These are phyloP conservation scores for Suillus discolor DNA, from an alignment of 768 basidiomycete species.

Conservation along the genomic window DNA sequence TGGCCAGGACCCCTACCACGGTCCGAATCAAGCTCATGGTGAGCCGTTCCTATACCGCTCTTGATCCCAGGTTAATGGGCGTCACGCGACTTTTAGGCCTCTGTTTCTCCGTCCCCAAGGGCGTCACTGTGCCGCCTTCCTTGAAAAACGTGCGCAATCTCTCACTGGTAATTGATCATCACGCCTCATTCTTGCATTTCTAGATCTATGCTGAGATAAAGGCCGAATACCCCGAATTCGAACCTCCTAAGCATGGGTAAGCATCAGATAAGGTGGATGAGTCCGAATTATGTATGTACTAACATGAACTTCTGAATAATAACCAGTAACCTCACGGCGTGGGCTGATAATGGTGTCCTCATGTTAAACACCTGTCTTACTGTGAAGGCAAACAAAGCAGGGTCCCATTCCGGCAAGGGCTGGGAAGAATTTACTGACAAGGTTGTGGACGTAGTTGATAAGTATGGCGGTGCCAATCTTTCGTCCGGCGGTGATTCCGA, in stretches of 20 bases:
- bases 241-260: conserved; percentile 82
- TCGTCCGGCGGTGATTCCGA: conserved; percentile 37
- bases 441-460: conserved; percentile 77
- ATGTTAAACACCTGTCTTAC: conserved; percentile 93
- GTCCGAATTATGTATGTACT: conserved; percentile 11
- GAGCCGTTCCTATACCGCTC: conserved; percentile 21
- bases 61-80: conserved; percentile 15
- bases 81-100: conserved; percentile 51
- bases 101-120: conserved; percentile 87
- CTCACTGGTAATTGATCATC: conserved; percentile 14
- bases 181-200: conserved; percentile 15
- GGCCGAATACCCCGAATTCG: conserved; percentile 79
- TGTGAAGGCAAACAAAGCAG: conserved; percentile 73
- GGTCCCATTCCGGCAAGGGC: conserved; percentile 82
- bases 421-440: conserved; percentile 92
- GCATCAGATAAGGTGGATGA: conserved; percentile 24
- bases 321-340: conserved; percentile 71
- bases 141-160: conserved; percentile 66
- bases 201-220: conserved; percentile 90
- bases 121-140: conserved; percentile 77
- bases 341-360: conserved; percentile 87
- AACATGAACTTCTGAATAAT: not conserved
- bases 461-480: conserved; percentile 74
- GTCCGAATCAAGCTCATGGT: conserved; percentile 84
- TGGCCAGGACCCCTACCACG: conserved; percentile 89